These are phyloP conservation scores for Castanopsis chinensis DNA, from an alignment of 306 rosid species.

Conservation along the genomic window DNA sequence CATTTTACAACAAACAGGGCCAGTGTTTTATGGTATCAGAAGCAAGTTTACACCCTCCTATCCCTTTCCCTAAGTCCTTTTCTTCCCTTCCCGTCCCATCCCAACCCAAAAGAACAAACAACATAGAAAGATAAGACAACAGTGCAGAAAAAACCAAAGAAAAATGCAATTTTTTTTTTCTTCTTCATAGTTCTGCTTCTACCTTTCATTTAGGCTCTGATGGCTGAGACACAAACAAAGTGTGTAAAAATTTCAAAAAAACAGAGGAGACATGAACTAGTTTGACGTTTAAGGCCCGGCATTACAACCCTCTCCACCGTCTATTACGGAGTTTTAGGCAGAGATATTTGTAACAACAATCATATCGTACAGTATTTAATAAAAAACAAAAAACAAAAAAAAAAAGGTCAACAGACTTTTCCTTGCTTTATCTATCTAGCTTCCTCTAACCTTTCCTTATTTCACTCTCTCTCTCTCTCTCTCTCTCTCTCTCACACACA, in stretches of 20 bases:
- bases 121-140: not conserved
- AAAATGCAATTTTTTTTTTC: not conserved
- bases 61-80: not conserved
- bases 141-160: not conserved
- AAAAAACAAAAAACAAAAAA: not conserved
- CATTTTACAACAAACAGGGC: conserved; percentile 13
- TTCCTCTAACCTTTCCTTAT: conserved; percentile 20
- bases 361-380: not conserved
- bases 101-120: not conserved
- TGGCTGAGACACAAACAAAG: not conserved
- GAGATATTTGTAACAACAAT: not conserved
- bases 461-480: conserved; percentile 5
- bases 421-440: conserved; percentile 28
- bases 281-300: conserved; percentile 27
- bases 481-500: conserved; percentile 1
- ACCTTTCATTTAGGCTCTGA: not conserved
- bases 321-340: conserved; percentile 22
- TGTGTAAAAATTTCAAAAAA: not conserved
- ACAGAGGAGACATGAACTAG: not conserved
- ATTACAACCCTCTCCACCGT: conserved; percentile 21
- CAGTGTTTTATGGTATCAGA: not conserved
- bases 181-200: no score
- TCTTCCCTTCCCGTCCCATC: not conserved
- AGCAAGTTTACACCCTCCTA: not conserved
- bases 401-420: conserved; percentile 42